Evolutionary conservation across 2,329 filamentous ascomycete genomes (phyloP), one percentile per base, ranked within the genome.

Genomic region (Ascosphaera apis): DNA sequence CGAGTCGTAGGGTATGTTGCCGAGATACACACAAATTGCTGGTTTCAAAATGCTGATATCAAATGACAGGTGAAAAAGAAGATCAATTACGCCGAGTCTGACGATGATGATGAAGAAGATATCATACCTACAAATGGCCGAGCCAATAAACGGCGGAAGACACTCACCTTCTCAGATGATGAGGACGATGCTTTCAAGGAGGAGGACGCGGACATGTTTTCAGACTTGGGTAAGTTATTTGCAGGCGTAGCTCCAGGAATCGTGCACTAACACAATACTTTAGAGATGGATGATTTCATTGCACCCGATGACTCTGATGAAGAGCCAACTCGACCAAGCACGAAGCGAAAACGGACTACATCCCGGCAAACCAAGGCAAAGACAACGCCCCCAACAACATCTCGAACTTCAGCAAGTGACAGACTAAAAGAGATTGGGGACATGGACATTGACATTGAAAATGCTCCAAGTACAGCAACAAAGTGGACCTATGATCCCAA

Each of bases 241-340:
- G 11, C 9, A n/a, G 12, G 27, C 13, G 2, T 32, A n/a, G 5
- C 32, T 21, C 2, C 11, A 11, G 9, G 50, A 23, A 45, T 37
- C 33, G 27, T 9, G 11, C 9, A 30, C 39, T 41, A 36, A 39
- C 37, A 31, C n/a, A 34, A 5, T 35, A 21, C 68, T 60, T n/a
- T 65, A 56, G 80, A 88, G 37, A 71, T 91, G 60, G 81, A 76
- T 41, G 79, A 92, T 51, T 95, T 95, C 47, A 64, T 95, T 16
- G 83, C 77, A 3, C 72, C 77, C 0, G 84, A 93, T 47, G 81
- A 91, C 31, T 86, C 81, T 0, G 83, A 91, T 32, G 83, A 91
- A 34, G 77, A 72, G 13, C 66, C 69, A 49, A 63, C 41, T 43
- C 61, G 46, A 51, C 53, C 64, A 16, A 61, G 76, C 0, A 77